Evolutionary conservation across 768 basidiomycete species (phyloP).

Genomic region (Tylopilus cervinicoccineus): DNA sequence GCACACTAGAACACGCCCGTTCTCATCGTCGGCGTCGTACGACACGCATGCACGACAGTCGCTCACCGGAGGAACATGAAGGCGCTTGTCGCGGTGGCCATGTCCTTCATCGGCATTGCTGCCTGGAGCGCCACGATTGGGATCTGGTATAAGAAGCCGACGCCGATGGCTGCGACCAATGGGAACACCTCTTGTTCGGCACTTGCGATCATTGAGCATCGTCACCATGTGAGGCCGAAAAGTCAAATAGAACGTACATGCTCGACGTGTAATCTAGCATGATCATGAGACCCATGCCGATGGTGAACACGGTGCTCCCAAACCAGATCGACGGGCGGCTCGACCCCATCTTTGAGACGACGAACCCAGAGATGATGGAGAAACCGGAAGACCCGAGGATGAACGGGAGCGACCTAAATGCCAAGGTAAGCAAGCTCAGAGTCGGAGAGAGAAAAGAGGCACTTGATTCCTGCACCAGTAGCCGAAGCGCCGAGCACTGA

Average conservation of each 20-base stretch:
- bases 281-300: conserved; percentile 73
- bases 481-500: conserved; percentile 66
- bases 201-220: conserved; percentile 31
- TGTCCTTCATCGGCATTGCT: conserved; percentile 80
- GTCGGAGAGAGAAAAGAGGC: conserved; percentile 36
- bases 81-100: conserved; percentile 76
- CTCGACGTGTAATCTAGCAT: conserved; percentile 57
- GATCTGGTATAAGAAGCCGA: conserved; percentile 60
- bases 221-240: not conserved
- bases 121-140: conserved; percentile 79
- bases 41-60: no score
- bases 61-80: conserved; percentile 63
- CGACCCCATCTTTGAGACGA: conserved; percentile 52
- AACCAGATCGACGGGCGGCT: conserved; percentile 66
- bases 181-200: conserved; percentile 62
- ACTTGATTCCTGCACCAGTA: conserved; percentile 65
- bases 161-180: conserved; percentile 59
- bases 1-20: conserved; percentile 38
- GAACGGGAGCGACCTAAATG: conserved; percentile 63
- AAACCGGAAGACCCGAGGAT: conserved; percentile 54
- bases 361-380: conserved; percentile 53
- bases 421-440: not conserved
- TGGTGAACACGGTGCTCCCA: conserved; percentile 50
- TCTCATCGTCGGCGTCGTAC: no score
- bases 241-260: conserved; percentile 39